Percentiles rank a stretch among this genome's conserved stretches.
phyloP scores from a whole-genome alignment of 179 eudicot genomes.

The Vitellaria paradoxa region DNA sequence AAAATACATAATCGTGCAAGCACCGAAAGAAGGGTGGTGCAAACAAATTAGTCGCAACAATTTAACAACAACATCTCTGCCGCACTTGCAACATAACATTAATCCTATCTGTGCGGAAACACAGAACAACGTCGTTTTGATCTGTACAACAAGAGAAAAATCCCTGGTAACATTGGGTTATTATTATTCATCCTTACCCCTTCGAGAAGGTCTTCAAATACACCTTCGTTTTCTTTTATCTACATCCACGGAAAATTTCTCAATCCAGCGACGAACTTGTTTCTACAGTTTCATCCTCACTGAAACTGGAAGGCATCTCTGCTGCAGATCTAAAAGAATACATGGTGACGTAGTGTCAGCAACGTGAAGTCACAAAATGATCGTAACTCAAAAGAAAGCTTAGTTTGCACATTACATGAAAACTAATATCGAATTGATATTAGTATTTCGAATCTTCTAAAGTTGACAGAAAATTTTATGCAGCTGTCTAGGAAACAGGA shows the following conservation, averaged over 20 bases:
- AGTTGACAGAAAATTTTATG: neutral
- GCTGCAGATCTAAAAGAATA: constrained; percentile 40
- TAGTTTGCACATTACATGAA: neutral
- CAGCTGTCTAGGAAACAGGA: neutral
- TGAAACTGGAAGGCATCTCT: constrained; percentile 72
- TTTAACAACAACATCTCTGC: too few relatives aligned
- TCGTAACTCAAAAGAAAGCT: neutral
- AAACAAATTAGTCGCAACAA: too few relatives aligned
- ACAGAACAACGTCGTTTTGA: too few relatives aligned
- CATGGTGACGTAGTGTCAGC: neutral
- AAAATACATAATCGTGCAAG: neutral
- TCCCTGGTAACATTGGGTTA: too few relatives aligned
- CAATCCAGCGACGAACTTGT: constrained; percentile 72
- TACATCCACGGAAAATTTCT: neutral
- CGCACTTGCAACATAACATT: too few relatives aligned
- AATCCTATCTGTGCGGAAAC: too few relatives aligned
- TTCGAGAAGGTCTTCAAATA: too few relatives aligned
- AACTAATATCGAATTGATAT: neutral
- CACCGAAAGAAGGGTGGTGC: neutral
- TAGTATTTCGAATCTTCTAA: too few relatives aligned
- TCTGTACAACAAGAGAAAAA: too few relatives aligned
- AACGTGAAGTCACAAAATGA: constrained; percentile 1
- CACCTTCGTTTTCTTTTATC: neutral
- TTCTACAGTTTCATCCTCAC: constrained; percentile 86
- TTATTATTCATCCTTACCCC: too few relatives aligned